Evolutionary conservation across 768 basidiomycete genomes (phyloP).

Genomic region (Pulveroboletus sp.): DNA sequence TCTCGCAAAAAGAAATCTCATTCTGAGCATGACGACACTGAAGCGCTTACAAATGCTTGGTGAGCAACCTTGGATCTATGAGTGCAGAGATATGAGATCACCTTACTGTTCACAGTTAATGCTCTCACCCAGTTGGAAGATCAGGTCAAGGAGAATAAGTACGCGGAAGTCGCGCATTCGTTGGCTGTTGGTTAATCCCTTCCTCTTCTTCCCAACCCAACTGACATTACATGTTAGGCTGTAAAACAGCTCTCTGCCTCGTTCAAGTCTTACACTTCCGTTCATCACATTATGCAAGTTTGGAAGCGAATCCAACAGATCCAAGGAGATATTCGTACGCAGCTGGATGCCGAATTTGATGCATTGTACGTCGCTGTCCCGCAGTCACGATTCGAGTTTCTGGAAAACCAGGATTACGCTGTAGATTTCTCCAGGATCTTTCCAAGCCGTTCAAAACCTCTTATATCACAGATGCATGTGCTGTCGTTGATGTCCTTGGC

Average conservation of each 20-base stretch:
- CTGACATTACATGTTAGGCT: conserved; percentile 46
- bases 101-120: conserved; percentile 53
- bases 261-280: conserved; percentile 75
- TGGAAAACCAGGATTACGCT: not conserved
- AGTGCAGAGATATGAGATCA: not conserved
- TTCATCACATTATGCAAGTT: conserved; percentile 72
- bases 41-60: conserved; percentile 93
- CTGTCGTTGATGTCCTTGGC: conserved; percentile 87
- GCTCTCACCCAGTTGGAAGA: conserved; percentile 78
- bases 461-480: conserved; percentile 76
- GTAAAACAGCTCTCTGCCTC: conserved; percentile 80
- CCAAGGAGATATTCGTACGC: conserved; percentile 75
- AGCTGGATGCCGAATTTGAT: conserved; percentile 89
- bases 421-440: conserved; percentile 77
- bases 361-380: conserved; percentile 62
- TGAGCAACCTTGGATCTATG: conserved; percentile 35
- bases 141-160: conserved; percentile 71
- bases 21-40: conserved; percentile 82
- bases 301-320: conserved; percentile 78
- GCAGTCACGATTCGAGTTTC: not conserved
- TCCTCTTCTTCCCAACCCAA: conserved; percentile 12
- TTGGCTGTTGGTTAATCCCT: conserved; percentile 53
- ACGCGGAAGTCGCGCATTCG: conserved; percentile 79
- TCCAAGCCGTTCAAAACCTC: conserved; percentile 60
- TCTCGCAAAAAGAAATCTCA: conserved; percentile 89